These are phyloP conservation scores for Sindora glabra DNA, from an alignment of 306 rosid species.

Conservation along the genomic window DNA sequence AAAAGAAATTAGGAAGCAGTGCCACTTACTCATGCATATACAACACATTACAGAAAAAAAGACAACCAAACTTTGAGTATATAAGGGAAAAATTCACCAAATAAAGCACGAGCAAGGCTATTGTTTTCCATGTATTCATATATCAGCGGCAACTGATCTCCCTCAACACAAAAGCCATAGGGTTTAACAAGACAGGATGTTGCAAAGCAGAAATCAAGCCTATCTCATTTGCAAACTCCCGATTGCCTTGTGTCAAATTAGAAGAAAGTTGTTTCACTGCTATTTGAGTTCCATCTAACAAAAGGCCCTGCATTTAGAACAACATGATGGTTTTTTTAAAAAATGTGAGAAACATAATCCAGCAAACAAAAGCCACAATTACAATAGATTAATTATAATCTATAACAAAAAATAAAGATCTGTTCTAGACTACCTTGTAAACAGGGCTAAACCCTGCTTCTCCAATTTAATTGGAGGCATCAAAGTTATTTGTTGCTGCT, in stretches of 20 bases:
- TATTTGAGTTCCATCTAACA: slow-evolving; percentile 24
- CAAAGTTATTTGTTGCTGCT: slow-evolving; percentile 27
- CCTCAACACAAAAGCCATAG: slow-evolving; percentile 35
- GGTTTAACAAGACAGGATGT: slow-evolving; percentile 38
- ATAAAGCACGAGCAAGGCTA: slow-evolving; percentile 31
- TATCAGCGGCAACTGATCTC: slow-evolving; percentile 26
- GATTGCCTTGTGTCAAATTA: slow-evolving; percentile 35
- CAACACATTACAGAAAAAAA: neutral
- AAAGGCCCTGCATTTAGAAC: slow-evolving; percentile 17
- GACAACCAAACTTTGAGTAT: neutral
- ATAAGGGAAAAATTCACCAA: slow-evolving; percentile 18
- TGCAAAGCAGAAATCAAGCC: slow-evolving; percentile 38
- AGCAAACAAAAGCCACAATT: neutral
- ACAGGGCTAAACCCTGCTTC: slow-evolving; percentile 70
- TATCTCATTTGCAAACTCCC: slow-evolving; percentile 38
- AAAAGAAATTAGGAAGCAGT: neutral
- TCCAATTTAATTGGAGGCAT: slow-evolving; percentile 38
- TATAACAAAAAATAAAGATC: neutral
- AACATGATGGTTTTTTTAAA: neutral
- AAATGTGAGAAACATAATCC: neutral
- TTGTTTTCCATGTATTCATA: slow-evolving; percentile 46
- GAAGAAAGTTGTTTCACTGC: slow-evolving; percentile 40
- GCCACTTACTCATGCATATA: neutral
- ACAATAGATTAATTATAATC: neutral
- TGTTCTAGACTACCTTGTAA: slow-evolving; percentile 22